Evolutionary conservation across 306 rosid genomes (phyloP).

Genomic region (Vicia sativa): DNA sequence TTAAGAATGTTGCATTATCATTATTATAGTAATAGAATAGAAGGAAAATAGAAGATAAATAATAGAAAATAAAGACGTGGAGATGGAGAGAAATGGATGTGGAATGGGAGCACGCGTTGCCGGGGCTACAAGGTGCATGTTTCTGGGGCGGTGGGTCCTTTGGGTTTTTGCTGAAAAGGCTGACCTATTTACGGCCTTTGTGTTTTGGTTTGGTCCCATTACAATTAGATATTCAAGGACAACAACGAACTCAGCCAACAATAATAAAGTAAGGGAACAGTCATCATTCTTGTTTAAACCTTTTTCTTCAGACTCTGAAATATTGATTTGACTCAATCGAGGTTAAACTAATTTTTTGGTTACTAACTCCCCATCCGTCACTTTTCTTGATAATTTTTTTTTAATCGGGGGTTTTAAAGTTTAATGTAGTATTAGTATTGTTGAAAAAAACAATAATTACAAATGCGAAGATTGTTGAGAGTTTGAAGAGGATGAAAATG

Average conservation of each 20-base stretch:
- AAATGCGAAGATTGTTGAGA: too few species aligned
- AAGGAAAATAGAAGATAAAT: neutral
- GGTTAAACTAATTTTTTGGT: neutral
- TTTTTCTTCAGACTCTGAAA: neutral
- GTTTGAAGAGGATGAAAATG: too few species aligned
- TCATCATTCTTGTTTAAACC: neutral
- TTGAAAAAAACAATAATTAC: too few species aligned
- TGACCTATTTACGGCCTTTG: constrained; percentile 45
- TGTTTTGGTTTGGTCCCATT: constrained; percentile 58
- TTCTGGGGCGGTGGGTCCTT: constrained; percentile 92
- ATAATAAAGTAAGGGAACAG: neutral
- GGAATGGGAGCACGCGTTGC: constrained; percentile 90
- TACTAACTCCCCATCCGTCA: too few species aligned
- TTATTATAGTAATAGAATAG: neutral
- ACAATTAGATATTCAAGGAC: constrained; percentile 37
- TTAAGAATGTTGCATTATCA: constrained; percentile 1
- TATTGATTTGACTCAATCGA: neutral
- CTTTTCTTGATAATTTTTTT: too few species aligned
- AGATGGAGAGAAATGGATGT: constrained; percentile 42
- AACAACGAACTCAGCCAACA: neutral
- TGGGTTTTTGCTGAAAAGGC: constrained; percentile 54
- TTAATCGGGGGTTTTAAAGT: too few species aligned
- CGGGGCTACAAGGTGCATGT: constrained; percentile 74
- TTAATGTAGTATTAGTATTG: too few species aligned
- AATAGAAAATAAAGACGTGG: neutral